These are phyloP conservation scores for Pyrenochaeta sp. DNA, from an alignment of 2,329 filamentous ascomycete genomes.

Conservation along the genomic window DNA sequence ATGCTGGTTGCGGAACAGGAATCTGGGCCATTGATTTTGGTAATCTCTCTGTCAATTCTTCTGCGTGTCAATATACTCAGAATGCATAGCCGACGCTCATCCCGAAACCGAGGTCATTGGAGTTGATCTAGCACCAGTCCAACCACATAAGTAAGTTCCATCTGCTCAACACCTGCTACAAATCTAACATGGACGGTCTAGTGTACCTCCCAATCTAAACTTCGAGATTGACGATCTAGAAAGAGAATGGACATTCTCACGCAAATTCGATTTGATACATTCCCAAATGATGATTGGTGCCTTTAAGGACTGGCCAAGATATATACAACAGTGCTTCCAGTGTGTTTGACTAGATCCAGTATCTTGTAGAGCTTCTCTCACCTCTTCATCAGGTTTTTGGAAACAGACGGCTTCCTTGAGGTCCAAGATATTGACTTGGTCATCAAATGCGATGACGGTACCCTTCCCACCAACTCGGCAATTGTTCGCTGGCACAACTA, in stretches of 20 bases:
- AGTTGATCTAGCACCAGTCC: conserved; percentile 22
- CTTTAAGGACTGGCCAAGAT: conserved; percentile 50
- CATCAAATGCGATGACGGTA: conserved; percentile 25
- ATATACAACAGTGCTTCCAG: conserved; percentile 35
- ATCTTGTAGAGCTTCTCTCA: not conserved
- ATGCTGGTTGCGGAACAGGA: conserved; percentile 49
- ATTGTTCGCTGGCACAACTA: conserved; percentile 20
- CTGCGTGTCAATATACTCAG: not conserved
- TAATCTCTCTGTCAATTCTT: conserved; percentile 8
- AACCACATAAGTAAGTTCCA: conserved; percentile 17
- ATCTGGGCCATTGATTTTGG: conserved; percentile 54
- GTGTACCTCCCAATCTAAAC: conserved; percentile 50
- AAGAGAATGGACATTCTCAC: conserved; percentile 44
- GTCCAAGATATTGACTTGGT: conserved; percentile 27
- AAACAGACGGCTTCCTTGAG: conserved; percentile 40
- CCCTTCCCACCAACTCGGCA: conserved; percentile 14
- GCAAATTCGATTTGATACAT: conserved; percentile 50
- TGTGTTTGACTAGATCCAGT: conserved; percentile 19
- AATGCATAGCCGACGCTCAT: conserved; percentile 15
- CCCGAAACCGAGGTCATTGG: conserved; percentile 19
- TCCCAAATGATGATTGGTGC: conserved; percentile 51
- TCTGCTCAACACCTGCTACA: not conserved
- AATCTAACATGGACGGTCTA: not conserved
- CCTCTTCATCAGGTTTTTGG: conserved; percentile 41
- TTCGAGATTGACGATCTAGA: conserved; percentile 55